phyloP scores from a whole-genome alignment of 768 basidiomycete species.

The Tulasnella sp. region DNA sequence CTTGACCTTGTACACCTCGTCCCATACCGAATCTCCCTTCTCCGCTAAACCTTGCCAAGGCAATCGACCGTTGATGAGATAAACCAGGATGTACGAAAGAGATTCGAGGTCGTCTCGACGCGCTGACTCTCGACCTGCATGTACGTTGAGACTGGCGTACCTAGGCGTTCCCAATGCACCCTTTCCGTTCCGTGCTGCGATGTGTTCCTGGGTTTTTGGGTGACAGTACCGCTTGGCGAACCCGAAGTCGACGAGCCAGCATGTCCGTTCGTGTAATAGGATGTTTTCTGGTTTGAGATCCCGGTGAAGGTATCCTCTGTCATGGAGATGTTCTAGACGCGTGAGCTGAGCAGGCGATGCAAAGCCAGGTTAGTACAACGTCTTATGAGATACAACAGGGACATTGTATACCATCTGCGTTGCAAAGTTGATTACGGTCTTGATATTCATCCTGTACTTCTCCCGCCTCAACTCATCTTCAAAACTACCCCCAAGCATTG shows the following conservation, averaged over 20 bases:
- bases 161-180: slow-evolving; percentile 2
- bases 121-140: slow-evolving; percentile 1
- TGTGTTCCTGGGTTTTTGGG: slow-evolving; percentile 4
- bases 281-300: slow-evolving; percentile 43
- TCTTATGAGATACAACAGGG: background rate
- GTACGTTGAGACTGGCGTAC: slow-evolving; percentile 8
- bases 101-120: slow-evolving; percentile 12
- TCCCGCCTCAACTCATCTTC: background rate
- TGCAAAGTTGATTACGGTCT: background rate
- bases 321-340: slow-evolving; percentile 1
- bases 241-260: slow-evolving; percentile 7
- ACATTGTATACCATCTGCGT: background rate
- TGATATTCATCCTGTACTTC: background rate
- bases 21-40: background rate
- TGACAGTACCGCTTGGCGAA: slow-evolving; percentile 1
- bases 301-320: slow-evolving; percentile 27
- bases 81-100: slow-evolving; percentile 3
- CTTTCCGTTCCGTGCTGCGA: slow-evolving; percentile 4
- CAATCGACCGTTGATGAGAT: slow-evolving; percentile 8
- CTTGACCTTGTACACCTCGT: slow-evolving; percentile 6
- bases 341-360: background rate
- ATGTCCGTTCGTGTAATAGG: slow-evolving; percentile 26
- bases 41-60: slow-evolving; percentile 11
- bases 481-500: background rate
- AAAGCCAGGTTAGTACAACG: background rate